Conservation (phyloP, 805 yeast species). For the fission yeast (Schizosaccharomyces pombe) region DNA sequence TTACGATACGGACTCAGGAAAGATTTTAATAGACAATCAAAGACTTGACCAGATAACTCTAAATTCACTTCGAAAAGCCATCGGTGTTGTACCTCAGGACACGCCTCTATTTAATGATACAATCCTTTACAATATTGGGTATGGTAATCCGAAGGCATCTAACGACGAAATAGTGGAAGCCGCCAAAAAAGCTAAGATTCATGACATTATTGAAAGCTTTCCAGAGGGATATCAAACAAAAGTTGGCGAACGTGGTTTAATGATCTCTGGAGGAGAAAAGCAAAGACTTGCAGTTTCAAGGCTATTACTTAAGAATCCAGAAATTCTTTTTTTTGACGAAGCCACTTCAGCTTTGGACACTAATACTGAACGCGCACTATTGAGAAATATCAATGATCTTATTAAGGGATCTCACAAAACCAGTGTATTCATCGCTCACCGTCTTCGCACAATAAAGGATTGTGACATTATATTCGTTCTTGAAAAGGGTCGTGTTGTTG, state of each 20-base stretch:
- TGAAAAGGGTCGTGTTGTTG: slow-evolving; percentile 53
- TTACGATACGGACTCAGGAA: slow-evolving; percentile 54
- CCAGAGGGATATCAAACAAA: slow-evolving; percentile 36
- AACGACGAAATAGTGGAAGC: slow-evolving; percentile 34
- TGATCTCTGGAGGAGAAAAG: slow-evolving; percentile 98
- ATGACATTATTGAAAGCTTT: slow-evolving; percentile 16
- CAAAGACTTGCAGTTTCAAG: slow-evolving; percentile 88
- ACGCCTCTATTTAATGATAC: slow-evolving; percentile 73
- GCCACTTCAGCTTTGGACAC: slow-evolving; percentile 77
- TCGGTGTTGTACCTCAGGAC: slow-evolving; percentile 83
- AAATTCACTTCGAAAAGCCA: slow-evolving; percentile 40
- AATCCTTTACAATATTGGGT: slow-evolving; percentile 53
- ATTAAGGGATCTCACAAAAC: slow-evolving; percentile 30
- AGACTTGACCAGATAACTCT: slow-evolving; percentile 41
- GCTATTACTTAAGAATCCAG: slow-evolving; percentile 61
- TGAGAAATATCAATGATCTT: slow-evolving; percentile 47
- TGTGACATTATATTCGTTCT: slow-evolving; percentile 78
- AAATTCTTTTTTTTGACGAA: slow-evolving; percentile 85
- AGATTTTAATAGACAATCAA: slow-evolving; percentile 38
- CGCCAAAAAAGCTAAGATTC: slow-evolving; percentile 37
- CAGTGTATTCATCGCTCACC: slow-evolving; percentile 76
- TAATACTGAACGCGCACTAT: slow-evolving; percentile 70
- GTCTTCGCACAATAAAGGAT: slow-evolving; percentile 17
- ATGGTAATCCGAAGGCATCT: slow-evolving; percentile 40
- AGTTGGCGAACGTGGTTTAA: slow-evolving; percentile 57